These are phyloP conservation scores for Russula griseocarnosa DNA, from an alignment of 768 basidiomycete genomes.

Conservation along the genomic window DNA sequence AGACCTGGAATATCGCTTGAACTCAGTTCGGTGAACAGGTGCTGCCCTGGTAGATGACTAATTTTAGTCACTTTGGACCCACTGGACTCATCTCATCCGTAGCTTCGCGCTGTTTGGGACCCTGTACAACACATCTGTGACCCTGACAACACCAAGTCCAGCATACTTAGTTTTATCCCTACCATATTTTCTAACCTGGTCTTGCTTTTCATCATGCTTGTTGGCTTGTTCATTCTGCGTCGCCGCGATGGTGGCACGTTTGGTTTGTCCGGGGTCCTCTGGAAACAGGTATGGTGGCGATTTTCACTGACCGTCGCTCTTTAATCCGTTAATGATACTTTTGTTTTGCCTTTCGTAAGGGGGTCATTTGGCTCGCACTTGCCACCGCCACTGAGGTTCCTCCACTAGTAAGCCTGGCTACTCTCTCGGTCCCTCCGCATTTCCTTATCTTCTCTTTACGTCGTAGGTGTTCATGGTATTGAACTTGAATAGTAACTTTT, in stretches of 20 bases:
- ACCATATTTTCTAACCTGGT: neutral
- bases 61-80: no score
- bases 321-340: neutral
- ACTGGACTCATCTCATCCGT: no score
- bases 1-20: no score
- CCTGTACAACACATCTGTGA: no score
- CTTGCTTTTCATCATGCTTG: constrained; percentile 7
- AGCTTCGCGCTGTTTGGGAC: no score
- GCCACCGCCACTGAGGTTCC: neutral
- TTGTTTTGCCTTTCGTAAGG: no score
- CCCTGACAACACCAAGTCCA: neutral
- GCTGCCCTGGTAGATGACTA: no score
- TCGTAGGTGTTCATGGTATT: neutral
- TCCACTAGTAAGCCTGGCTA: neutral
- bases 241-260: neutral
- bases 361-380: neutral
- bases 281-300: neutral
- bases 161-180: neutral
- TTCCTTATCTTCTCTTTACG: neutral
- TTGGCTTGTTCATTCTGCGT: neutral
- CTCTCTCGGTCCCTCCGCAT: neutral
- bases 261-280: neutral
- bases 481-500: no score
- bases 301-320: neutral
- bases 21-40: no score